A percentile compares a stretch with the other conserved stretches of the same genome.
These are phyloP conservation scores for Carex sylvatica DNA, from an alignment of 202 grass and related monocot species.

Conservation along the genomic window DNA sequence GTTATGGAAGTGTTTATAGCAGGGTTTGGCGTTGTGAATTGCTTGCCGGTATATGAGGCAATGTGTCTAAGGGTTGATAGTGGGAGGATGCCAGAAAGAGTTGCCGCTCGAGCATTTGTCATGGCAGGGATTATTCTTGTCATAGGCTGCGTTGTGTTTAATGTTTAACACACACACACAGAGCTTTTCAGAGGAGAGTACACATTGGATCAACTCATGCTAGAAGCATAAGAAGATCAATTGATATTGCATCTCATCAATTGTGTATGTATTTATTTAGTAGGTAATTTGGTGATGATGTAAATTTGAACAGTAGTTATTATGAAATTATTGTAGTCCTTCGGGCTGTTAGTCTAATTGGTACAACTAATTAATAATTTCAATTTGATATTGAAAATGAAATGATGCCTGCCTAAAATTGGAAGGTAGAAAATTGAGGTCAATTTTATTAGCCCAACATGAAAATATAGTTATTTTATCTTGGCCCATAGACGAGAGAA, in stretches of 20 bases:
- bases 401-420: background rate
- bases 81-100: constrained; percentile 30
- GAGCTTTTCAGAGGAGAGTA: background rate
- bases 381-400: background rate
- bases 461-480: background rate
- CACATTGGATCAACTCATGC: background rate
- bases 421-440: background rate
- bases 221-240: background rate
- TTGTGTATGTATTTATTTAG: background rate
- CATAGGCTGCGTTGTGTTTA: background rate
- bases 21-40: constrained; percentile 8
- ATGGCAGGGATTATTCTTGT: constrained; percentile 6
- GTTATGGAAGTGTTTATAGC: constrained; percentile 32
- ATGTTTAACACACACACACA: background rate
- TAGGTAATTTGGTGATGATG: background rate
- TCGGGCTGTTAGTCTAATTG: background rate
- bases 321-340: background rate
- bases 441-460: background rate
- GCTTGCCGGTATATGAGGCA: constrained; percentile 36
- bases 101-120: background rate
- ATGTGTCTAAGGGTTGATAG: constrained; percentile 34
- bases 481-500: background rate
- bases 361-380: background rate
- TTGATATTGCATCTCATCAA: background rate
- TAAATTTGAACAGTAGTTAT: background rate